Evolutionary conservation across 805 yeast species (phyloP).

Genomic region (Hanseniaspora singularis): DNA sequence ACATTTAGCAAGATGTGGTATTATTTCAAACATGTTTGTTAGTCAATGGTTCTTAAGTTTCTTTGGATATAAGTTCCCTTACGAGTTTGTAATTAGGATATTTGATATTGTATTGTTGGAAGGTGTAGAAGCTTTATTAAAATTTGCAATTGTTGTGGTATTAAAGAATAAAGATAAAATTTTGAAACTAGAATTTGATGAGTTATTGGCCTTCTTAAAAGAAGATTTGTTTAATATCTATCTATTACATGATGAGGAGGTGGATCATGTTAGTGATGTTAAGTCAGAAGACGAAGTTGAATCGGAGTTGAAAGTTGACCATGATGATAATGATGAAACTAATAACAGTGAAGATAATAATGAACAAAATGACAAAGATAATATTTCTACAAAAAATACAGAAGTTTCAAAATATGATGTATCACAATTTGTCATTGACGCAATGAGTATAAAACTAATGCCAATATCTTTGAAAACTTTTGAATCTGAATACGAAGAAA

Average conservation of each 20-base stretch:
- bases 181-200: conserved; percentile 58
- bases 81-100: conserved; percentile 74
- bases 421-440: conserved; percentile 64
- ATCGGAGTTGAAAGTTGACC: too few relatives aligned
- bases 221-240: conserved; percentile 53
- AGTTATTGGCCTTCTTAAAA: conserved; percentile 62
- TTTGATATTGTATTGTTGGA: conserved; percentile 82
- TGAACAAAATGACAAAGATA: not conserved
- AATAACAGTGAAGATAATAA: conserved; percentile 8
- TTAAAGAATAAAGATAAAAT: conserved; percentile 50
- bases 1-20: conserved; percentile 76
- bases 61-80: conserved; percentile 89
- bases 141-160: conserved; percentile 75
- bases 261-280: not conserved
- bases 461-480: conserved; percentile 65
- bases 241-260: not conserved
- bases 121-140: conserved; percentile 76
- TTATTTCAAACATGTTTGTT: conserved; percentile 89
- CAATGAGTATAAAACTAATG: conserved; percentile 54
- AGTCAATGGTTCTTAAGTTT: conserved; percentile 95
- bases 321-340: conserved; percentile 12
- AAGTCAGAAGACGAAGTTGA: not conserved
- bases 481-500: conserved; percentile 59
- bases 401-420: conserved; percentile 37
- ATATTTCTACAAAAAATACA: conserved; percentile 12